These are phyloP conservation scores for Arachnopeziza araneosa DNA, from an alignment of 2,329 filamentous ascomycete species.

Conservation along the genomic window DNA sequence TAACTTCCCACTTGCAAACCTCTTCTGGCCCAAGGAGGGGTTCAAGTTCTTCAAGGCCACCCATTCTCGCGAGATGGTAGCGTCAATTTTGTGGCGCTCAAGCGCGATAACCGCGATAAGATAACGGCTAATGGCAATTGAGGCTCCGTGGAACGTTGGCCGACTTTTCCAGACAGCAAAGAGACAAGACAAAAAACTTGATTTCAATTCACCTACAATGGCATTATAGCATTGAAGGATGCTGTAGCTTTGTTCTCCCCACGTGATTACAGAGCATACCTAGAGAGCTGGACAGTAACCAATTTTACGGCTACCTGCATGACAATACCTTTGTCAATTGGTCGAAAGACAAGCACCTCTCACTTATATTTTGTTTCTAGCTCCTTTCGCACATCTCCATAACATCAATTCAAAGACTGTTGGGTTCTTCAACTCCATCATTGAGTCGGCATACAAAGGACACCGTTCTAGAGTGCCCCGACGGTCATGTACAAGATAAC, in stretches of 20 bases:
- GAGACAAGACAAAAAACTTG: not conserved
- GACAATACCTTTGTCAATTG: conserved; percentile 12
- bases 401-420: no score
- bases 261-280: not conserved
- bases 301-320: conserved; percentile 10
- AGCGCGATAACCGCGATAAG: not conserved
- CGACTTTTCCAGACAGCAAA: not conserved
- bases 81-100: not conserved
- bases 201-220: not conserved
- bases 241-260: not conserved
- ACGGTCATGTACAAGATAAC: no score
- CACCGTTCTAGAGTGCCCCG: no score
- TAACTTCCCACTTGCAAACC: not conserved
- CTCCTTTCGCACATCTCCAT: no score
- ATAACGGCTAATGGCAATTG: not conserved
- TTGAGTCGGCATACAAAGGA: no score
- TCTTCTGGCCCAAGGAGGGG: not conserved
- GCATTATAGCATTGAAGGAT: not conserved
- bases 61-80: not conserved
- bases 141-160: not conserved
- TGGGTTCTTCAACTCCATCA: no score
- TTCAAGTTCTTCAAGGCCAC: not conserved
- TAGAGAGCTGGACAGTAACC: not conserved
- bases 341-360: not conserved
- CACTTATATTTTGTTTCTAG: no score